A percentile compares a stretch with the other conserved stretches of the same genome.
Conservation (phyloP, 495 filamentous ascomycete species). For the Letharia lupina region DNA sequence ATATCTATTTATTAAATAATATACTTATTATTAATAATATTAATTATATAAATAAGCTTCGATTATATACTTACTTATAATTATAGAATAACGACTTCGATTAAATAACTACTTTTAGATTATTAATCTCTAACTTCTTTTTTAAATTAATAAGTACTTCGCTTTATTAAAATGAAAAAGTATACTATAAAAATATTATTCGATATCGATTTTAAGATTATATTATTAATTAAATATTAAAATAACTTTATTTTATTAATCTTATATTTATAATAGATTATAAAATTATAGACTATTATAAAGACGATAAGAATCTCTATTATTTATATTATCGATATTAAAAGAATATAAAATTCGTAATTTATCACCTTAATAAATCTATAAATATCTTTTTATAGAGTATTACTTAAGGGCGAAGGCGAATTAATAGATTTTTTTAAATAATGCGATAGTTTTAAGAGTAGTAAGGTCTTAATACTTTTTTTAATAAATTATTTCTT, state of each 20-base stretch:
- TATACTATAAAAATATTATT: not conserved
- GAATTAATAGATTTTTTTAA: not conserved
- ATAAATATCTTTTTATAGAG: slow-evolving; percentile 1
- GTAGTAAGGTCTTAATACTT: not conserved
- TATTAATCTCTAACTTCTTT: not conserved
- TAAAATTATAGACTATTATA: not conserved
- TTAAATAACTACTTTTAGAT: not conserved
- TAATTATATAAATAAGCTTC: not conserved
- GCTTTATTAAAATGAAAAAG: not conserved
- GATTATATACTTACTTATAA: not conserved
- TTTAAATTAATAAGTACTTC: not conserved
- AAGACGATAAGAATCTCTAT: not conserved
- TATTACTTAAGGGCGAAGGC: not conserved
- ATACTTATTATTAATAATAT: slow-evolving; percentile 1
- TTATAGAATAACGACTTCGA: not conserved
- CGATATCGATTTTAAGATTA: not conserved
- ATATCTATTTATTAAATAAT: not conserved
- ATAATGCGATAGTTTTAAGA: not conserved
- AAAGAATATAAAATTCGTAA: not conserved
- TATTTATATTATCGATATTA: not conserved
- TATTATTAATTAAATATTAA: not conserved
- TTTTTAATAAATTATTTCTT: slow-evolving; percentile 4
- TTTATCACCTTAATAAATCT: not conserved
- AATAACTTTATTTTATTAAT: not conserved
- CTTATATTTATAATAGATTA: not conserved